Percentiles rank a stretch among this genome's conserved stretches.
Evolutionary conservation across 2,329 filamentous ascomycete species (phyloP).

Genomic region (Phialocephala sp.): DNA sequence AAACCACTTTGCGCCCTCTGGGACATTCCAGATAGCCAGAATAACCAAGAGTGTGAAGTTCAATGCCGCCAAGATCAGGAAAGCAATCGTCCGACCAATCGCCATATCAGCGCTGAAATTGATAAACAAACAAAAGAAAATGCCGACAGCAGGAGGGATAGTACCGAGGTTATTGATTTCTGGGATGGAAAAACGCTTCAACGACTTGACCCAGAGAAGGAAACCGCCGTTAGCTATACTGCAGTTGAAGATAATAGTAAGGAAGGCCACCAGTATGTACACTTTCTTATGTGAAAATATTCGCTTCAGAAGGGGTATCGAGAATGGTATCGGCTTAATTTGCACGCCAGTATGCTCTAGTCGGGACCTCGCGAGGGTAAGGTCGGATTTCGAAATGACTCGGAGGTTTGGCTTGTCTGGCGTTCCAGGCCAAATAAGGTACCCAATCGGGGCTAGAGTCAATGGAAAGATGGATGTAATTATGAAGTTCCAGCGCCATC

Average conservation of each 20-base stretch:
- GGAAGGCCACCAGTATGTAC: background rate
- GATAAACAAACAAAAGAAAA: background rate
- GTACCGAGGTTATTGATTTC: constrained; percentile 2
- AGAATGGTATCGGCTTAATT: background rate
- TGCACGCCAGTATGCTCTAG: background rate
- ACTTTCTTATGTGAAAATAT: background rate
- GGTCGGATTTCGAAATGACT: background rate
- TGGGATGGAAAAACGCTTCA: constrained; percentile 3
- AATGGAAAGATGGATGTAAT: constrained; percentile 5
- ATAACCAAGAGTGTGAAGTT: constrained; percentile 59
- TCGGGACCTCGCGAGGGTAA: background rate
- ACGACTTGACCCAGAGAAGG: constrained; percentile 4
- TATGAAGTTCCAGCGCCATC: constrained; percentile 8
- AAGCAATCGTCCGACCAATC: background rate
- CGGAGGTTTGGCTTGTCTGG: background rate
- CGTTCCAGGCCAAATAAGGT: constrained; percentile 1
- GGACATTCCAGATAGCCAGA: constrained; percentile 60
- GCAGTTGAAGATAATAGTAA: background rate
- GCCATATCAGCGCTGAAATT: constrained; percentile 1
- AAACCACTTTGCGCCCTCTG: constrained; percentile 58
- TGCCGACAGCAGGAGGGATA: background rate
- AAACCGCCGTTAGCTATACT: constrained; percentile 6
- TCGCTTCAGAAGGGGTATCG: background rate
- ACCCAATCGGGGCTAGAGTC: background rate
- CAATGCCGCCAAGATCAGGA: constrained; percentile 20